Percentiles rank a stretch among this genome's conserved stretches.
Evolutionary conservation across 2,329 filamentous ascomycete species (phyloP).

Genomic region (Cladosporium sp.): DNA sequence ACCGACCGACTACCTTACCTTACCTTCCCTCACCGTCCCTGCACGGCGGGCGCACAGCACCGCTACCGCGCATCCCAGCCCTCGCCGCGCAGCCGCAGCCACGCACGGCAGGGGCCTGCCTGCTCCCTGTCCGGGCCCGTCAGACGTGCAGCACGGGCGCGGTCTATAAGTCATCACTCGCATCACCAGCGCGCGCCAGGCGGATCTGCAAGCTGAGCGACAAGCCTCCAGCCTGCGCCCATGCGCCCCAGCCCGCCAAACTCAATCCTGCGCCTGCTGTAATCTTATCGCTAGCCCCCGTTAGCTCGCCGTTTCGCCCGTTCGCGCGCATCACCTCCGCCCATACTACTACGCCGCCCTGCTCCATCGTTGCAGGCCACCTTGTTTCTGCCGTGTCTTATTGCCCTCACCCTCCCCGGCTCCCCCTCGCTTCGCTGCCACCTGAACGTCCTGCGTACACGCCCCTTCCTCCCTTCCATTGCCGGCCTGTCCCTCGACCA

Average conservation of each 20-base stretch:
- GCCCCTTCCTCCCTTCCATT: neutral
- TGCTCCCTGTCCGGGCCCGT: conserved; percentile 13
- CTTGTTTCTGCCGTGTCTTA: conserved; percentile 12
- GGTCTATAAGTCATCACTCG: conserved; percentile 17
- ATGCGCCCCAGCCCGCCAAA: conserved; percentile 11
- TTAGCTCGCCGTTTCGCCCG: conserved; percentile 12
- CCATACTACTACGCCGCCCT: conserved; percentile 4
- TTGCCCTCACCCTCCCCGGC: conserved; percentile 4
- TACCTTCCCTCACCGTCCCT: no score
- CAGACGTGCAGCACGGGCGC: conserved; percentile 21
- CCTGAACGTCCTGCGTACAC: neutral
- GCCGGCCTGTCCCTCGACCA: neutral
- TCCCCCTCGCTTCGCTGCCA: conserved; percentile 2
- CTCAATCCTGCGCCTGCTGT: conserved; percentile 11
- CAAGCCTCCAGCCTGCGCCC: conserved; percentile 18
- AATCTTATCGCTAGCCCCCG: conserved; percentile 11
- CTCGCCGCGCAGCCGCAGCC: no score
- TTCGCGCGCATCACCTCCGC: conserved; percentile 7
- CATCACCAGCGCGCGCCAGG: conserved; percentile 10
- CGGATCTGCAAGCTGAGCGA: conserved; percentile 18
- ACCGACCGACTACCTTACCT: neutral
- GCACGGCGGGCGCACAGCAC: no score
- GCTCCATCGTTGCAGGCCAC: conserved; percentile 12
- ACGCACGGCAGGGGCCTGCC: conserved; percentile 12
- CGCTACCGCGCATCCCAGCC: no score